Base-by-base conservation (phyloP, 2,329 filamentous ascomycete species). In the Colletotrichum plurivorum region DNA sequence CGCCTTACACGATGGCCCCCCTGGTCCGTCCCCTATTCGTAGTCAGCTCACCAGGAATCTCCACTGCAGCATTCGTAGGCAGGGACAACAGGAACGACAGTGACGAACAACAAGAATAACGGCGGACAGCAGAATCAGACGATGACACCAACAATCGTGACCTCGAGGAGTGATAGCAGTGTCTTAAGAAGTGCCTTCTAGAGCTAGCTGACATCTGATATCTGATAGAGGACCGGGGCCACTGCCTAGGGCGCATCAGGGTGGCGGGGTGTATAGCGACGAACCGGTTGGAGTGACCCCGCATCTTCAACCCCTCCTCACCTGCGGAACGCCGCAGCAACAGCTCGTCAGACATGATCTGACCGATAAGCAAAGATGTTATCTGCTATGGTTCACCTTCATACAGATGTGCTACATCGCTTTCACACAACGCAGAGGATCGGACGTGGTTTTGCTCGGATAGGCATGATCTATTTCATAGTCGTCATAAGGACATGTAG, bases 401-500 rank as follows among this genome's bases (percentile, higher is more conserved):
- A 31, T 10, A 31, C 27, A 8, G 49, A 27, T 22, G 13, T 12
- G 25, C 10, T 31, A 9, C 9, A 31, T 31, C 27, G 27, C 27
- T 8, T 52, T 52, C 12, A 18, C 20, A 1, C 3, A 18, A 18
- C n/a, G 20, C 5, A 16, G n/a, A 13, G 20, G 12, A 8, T 12
- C n/a, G 46, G 7, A 9, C 46, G n/a, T 3, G 5, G 9, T 22
- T 4, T 58, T 53, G 60, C 64, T 69, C 27, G 66, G 61, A 61
- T 59, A 65, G 66, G 66, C 59, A 64, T 69, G 39, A 69, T 69
- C 66, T 69, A 69, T 69, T 65, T 63, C 66, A 65, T 69, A 59
- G 61, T 59, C 54, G 60, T 69, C 66, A 65, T 69, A 60, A 62
- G 53, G 61, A 69, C 58, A 67, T 63, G 52, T 67, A 63, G 13